These are phyloP conservation scores for Sicyos edulis DNA, from an alignment of 306 rosid species.

Conservation along the genomic window DNA sequence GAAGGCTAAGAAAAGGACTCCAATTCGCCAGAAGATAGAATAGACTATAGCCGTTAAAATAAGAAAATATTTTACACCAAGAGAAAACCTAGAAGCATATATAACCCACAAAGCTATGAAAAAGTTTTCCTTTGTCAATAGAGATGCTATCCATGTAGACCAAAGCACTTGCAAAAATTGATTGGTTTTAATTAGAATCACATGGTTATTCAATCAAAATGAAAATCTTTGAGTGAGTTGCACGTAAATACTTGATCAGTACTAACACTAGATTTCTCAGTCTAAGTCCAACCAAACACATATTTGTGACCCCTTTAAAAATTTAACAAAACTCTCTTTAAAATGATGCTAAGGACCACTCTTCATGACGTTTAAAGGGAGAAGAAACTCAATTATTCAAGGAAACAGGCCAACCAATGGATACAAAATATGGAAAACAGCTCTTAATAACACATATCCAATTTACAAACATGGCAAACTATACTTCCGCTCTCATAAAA, in stretches of 20 bases:
- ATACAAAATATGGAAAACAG: neutral
- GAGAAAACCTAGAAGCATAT: neutral
- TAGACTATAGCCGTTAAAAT: neutral
- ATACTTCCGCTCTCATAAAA: neutral
- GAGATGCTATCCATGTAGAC: neutral
- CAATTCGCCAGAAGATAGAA: neutral
- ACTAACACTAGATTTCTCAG: neutral
- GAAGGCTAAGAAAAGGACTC: neutral
- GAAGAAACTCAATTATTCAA: neutral
- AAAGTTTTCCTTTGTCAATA: neutral
- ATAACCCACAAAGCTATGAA: neutral
- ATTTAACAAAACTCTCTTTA: neutral
- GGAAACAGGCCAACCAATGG: neutral
- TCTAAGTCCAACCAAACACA: neutral
- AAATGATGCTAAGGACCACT: neutral
- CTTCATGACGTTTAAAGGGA: neutral
- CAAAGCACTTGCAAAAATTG: neutral
- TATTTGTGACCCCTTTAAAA: neutral
- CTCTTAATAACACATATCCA: neutral
- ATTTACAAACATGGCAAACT: neutral
- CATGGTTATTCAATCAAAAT: slow-evolving; percentile 6
- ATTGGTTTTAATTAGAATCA: neutral
- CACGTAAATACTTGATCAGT: neutral
- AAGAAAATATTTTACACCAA: neutral
- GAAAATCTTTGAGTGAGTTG: neutral